Evolutionary conservation across 2,329 filamentous ascomycete genomes (phyloP), one percentile per base, ranked within the genome.

Genomic region (Myotisia sp.): DNA sequence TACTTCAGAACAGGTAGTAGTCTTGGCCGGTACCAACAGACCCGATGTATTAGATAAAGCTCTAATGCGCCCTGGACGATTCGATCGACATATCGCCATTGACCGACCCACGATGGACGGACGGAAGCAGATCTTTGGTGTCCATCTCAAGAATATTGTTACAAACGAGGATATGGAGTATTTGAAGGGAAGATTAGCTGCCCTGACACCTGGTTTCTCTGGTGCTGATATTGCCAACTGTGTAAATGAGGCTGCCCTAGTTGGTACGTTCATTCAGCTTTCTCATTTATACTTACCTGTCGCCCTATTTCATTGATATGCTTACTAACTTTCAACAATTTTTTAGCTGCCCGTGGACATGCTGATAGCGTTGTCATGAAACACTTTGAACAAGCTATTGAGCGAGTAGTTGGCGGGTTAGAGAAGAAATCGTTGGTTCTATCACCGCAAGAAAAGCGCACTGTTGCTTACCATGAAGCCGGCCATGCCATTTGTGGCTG

Each of bases 201-300:
- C 90, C 28, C 66, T 98, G 46, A 98, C 90, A 3, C 90, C 90
- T 36, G 90, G 90, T 20, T 98, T 98, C 60, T 87, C 87, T 37
- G 90, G 90, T 60, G 90, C 90, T 30, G 90, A 98, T 56, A 98
- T 98, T 59, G 85, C 90, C 53, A 98, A 98, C 59, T 92, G 86
- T 54, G 85, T 93, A 48, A 98, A 98, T 53, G 90, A 98, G 65
- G 90, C 90, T 45, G 90, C 90, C 37, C 66, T 98, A 29, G 87
- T 95, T 54, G 90, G 85, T 92, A 71, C 55, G 79, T 59, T 36
- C 30, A 14, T 10, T 19, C 8, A 10, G 16, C 20, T 17, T 8
- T 41, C 9, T 36, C 6, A 13, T 14, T 24, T 22, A n/a, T n/a
- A n/a, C n/a, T n/a, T n/a, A n/a, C n/a, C n/a, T n/a, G n/a, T n/a